phyloP scores from a whole-genome alignment of 2,329 filamentous ascomycete species.

The Paramyrothecium roridum region DNA sequence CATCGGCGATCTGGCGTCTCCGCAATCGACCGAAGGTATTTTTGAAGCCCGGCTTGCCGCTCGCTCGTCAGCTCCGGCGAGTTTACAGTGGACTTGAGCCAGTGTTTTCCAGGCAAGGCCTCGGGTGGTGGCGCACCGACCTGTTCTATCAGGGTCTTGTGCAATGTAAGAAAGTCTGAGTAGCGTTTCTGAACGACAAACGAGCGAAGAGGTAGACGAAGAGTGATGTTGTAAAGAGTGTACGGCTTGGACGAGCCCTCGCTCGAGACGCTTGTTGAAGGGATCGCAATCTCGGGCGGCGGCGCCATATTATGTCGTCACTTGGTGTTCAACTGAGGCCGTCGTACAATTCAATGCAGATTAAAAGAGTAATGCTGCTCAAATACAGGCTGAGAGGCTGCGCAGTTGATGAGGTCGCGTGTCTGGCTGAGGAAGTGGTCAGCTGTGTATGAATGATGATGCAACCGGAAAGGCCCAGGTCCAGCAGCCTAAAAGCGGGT shows the following conservation, averaged over 20 bases:
- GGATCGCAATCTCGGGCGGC: conserved; percentile 64
- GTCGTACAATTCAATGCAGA: background rate
- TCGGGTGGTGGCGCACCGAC: conserved; percentile 63
- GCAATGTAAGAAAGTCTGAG: conserved; percentile 71
- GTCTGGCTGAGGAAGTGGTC: background rate
- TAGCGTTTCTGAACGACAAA: conserved; percentile 79
- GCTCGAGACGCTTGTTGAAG: conserved; percentile 58
- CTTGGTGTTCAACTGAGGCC: background rate
- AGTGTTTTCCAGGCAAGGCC: conserved; percentile 69
- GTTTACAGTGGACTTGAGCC: conserved; percentile 70
- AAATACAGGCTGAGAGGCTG: no score
- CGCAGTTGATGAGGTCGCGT: background rate
- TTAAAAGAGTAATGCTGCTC: no score
- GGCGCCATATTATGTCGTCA: conserved; percentile 50
- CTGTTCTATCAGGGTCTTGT: conserved; percentile 57
- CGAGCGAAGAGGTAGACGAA: conserved; percentile 72
- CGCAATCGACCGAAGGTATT: conserved; percentile 70
- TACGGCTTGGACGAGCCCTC: conserved; percentile 58
- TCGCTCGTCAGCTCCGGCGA: conserved; percentile 68
- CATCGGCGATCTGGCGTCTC: conserved; percentile 71
- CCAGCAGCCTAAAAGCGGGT: background rate
- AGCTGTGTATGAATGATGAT: background rate
- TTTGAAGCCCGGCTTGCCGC: conserved; percentile 65
- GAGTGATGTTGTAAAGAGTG: conserved; percentile 75
- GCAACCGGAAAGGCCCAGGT: background rate